phyloP scores from a whole-genome alignment of 176 grass and related monocot genomes.

The Paspalum notatum region DNA sequence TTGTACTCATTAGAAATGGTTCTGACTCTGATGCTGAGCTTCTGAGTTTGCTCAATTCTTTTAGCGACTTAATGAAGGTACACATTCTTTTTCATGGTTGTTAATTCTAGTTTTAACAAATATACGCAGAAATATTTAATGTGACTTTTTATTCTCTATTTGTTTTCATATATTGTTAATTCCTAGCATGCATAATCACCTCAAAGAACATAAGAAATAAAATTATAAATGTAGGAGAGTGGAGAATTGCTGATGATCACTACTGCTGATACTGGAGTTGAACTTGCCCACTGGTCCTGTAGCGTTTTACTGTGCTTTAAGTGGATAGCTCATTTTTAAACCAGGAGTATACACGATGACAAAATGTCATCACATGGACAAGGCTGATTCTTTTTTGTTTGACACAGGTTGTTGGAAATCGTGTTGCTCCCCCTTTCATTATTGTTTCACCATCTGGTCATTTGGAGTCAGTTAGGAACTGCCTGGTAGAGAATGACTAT shows the following conservation, averaged over 20 bases:
- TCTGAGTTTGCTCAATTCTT: conserved; percentile 50
- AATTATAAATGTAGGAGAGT: neutral
- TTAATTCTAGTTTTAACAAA: conserved; percentile 8
- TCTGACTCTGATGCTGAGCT: conserved; percentile 50
- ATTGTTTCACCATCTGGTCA: conserved; percentile 58
- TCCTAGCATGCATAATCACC: neutral
- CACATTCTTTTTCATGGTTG: neutral
- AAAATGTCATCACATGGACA: neutral
- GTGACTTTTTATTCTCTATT: neutral
- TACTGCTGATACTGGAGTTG: conserved; percentile 13
- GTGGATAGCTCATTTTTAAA: conserved; percentile 4
- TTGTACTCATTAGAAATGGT: conserved; percentile 63
- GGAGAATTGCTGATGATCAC: neutral
- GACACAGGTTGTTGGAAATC: conserved; percentile 57
- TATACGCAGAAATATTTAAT: neutral
- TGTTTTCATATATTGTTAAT: conserved; percentile 1
- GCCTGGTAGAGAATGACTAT: conserved; percentile 60
- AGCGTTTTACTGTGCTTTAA: conserved; percentile 3
- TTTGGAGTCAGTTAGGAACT: conserved; percentile 55
- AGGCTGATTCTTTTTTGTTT: conserved; percentile 30
- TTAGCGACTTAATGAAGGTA: conserved; percentile 60
- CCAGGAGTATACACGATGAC: neutral
- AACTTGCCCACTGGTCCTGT: neutral
- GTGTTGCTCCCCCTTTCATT: conserved; percentile 49
- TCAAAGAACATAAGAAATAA: conserved; percentile 7